phyloP scores from a whole-genome alignment of 495 filamentous ascomycete species.

The Xylaria telfairii region DNA sequence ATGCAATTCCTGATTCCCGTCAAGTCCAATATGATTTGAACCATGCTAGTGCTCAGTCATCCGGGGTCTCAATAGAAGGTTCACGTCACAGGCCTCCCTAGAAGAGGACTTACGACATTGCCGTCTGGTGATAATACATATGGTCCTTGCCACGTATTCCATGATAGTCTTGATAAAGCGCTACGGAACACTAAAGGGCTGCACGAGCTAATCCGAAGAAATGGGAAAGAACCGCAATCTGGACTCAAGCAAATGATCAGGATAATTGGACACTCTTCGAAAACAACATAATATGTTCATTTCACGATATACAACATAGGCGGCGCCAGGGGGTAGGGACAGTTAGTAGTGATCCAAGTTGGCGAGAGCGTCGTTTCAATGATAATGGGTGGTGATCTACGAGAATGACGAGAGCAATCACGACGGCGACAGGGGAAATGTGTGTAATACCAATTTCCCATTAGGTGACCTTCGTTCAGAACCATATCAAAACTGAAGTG shows the following conservation, averaged over 20 bases:
- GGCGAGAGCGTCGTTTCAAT: background rate
- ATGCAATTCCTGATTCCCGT: background rate
- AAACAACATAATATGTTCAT: background rate
- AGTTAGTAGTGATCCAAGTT: background rate
- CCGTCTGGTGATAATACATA: background rate
- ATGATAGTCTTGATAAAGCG: background rate
- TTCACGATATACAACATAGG: background rate
- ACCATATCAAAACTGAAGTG: background rate
- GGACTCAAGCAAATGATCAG: background rate
- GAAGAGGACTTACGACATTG: background rate
- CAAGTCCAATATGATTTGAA: background rate
- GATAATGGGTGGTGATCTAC: background rate
- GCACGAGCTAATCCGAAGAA: background rate
- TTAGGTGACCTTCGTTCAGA: background rate
- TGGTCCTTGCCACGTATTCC: background rate
- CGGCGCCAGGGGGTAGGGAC: background rate
- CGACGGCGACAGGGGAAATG: background rate
- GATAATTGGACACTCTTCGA: background rate
- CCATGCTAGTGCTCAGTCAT: background rate
- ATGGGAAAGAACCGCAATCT: background rate
- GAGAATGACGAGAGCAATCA: background rate
- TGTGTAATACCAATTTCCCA: background rate
- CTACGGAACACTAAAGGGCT: background rate
- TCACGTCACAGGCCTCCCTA: background rate
- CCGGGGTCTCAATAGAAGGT: background rate